Base-by-base conservation (phyloP, 441 rosid genomes). In the Pelargonium hybrid region DNA sequence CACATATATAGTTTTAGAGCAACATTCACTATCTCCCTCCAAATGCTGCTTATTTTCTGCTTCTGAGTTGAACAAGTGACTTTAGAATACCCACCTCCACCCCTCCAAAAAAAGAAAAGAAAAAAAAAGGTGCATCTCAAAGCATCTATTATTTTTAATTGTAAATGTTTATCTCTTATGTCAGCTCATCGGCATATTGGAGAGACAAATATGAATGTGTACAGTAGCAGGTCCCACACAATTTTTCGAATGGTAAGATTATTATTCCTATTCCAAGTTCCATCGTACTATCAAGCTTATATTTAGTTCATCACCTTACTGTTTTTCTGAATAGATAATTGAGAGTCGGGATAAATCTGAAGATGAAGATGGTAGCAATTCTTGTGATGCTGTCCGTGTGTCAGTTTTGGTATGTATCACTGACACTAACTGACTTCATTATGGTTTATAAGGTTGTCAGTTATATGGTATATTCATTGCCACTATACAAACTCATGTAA, bases 161-260 rank as follows among this genome's bases (percentile, higher is more conserved):
- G 10, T 64, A 39, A 5, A 47, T 47, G 69, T 25, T 41, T 62
- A n/a, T 61, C 1, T 70, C n/a, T 76, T 45, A 66, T 79, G 87
- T 84, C 89, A 93, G 98, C 95, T 78, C 96, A 93, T 76, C 84
- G 98, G 76, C 98, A 91, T 77, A 87, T 90, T 77, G 98, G 96
- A 68, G 97, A 91, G 87, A 93, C 98, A 57, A 91, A 91, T 76
- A 93, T 93, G 97, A 91, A 93, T 73, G 48, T 88, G 43, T 79
- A 90, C 78, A 93, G 98, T 71, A 93, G 98, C 71, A 81, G 97
- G 79, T 93, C 98, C 25, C 98, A 93, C 85, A 93, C 98, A 59
- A 93, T 93, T 71, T 93, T 93, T 69, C 90, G 98, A 74, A 93
- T 93, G 98, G 98, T 93, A 85, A 80, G 18, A 43, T 39, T 65